phyloP scores from a whole-genome alignment of 2,329 filamentous ascomycete genomes.

The Claviceps fusiformis region DNA sequence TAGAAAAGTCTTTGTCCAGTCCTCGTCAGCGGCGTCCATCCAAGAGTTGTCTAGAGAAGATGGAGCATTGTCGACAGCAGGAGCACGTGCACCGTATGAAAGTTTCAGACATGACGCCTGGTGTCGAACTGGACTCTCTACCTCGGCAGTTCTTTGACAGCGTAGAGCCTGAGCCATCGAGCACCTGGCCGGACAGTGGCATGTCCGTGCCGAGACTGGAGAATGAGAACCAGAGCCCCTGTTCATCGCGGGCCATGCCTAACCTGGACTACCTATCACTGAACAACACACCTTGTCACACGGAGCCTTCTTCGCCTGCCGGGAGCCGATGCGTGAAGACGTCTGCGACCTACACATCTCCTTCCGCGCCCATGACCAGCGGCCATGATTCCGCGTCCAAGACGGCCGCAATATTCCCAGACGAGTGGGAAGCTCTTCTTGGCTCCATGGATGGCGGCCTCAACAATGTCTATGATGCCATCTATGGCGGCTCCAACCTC shows the following conservation, averaged over 20 bases:
- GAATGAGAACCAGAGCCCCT: constrained; percentile 21
- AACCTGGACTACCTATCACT: constrained; percentile 50
- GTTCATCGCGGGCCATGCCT: constrained; percentile 9
- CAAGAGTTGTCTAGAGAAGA: constrained; percentile 25
- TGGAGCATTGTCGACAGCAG: constrained; percentile 38
- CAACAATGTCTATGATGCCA: constrained; percentile 73
- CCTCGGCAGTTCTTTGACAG: constrained; percentile 37
- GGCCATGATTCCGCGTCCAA: constrained; percentile 15
- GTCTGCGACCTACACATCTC: background rate
- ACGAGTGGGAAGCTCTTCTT: constrained; percentile 74
- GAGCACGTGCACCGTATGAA: constrained; percentile 46
- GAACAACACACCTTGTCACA: constrained; percentile 30
- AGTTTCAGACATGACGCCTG: constrained; percentile 27
- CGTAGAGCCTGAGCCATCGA: constrained; percentile 1
- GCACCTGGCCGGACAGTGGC: constrained; percentile 30
- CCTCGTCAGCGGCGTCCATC: constrained; percentile 18
- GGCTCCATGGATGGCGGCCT: constrained; percentile 67
- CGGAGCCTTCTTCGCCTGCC: constrained; percentile 34
- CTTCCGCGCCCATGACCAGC: constrained; percentile 1
- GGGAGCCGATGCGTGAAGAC: constrained; percentile 27
- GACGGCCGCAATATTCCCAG: constrained; percentile 37
- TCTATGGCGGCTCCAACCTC: constrained; percentile 53
- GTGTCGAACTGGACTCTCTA: constrained; percentile 26
- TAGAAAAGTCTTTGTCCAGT: constrained; percentile 7
- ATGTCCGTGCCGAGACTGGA: constrained; percentile 31